Percentiles rank a stretch among this genome's conserved stretches.
Conservation (phyloP, 306 rosid species). For the Cucurbita pepo region DNA sequence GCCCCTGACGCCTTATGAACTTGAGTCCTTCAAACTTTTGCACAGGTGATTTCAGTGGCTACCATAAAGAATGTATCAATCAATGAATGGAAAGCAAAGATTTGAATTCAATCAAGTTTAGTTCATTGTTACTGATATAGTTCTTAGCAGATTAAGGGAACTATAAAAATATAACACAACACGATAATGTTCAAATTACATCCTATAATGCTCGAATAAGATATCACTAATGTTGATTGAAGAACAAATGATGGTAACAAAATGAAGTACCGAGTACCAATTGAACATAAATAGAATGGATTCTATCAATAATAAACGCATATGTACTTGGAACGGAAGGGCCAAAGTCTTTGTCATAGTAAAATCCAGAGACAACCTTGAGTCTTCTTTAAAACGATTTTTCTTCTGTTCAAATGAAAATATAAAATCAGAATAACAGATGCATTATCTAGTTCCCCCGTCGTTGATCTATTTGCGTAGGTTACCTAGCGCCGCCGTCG, state of each 20-base stretch:
- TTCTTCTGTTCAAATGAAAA: slow-evolving; percentile 5
- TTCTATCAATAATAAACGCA: background rate
- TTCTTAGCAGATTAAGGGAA: background rate
- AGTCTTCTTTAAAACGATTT: background rate
- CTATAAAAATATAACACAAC: background rate
- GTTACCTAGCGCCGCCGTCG: background rate
- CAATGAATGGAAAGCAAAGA: background rate
- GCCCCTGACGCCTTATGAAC: slow-evolving; percentile 12
- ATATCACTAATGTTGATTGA: too few relatives aligned
- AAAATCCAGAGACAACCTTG: slow-evolving; percentile 2
- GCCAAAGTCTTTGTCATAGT: slow-evolving; percentile 22
- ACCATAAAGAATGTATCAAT: background rate
- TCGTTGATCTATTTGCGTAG: background rate
- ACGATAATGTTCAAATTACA: background rate
- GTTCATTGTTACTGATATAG: background rate
- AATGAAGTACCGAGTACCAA: background rate
- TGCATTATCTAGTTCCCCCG: background rate
- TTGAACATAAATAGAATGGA: background rate
- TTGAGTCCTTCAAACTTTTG: slow-evolving; percentile 16
- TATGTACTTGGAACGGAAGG: slow-evolving; percentile 28
- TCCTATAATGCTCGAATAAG: background rate
- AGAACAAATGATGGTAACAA: background rate
- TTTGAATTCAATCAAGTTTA: slow-evolving; percentile 1
- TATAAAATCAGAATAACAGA: background rate
- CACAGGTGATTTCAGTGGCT: slow-evolving; percentile 15